Evolutionary conservation across 805 yeast species (phyloP).

Genomic region (Saturnispora besseyi): DNA sequence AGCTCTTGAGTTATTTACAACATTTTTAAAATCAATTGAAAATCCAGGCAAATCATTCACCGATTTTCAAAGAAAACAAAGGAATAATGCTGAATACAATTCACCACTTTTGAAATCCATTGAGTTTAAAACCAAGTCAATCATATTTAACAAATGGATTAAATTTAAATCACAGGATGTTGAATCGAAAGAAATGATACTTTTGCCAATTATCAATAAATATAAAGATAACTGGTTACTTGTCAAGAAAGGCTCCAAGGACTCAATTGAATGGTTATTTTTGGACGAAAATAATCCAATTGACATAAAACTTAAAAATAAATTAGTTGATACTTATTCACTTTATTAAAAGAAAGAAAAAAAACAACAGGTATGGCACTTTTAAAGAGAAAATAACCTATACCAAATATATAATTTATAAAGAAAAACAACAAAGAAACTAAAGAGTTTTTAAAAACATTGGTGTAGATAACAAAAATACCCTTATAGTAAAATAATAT

Average conservation of each 20-base stretch:
- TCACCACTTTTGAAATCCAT: not conserved
- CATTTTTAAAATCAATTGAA: not conserved
- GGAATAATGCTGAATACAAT: not conserved
- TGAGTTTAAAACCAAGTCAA: not conserved
- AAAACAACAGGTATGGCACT: not conserved
- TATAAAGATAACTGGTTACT: not conserved
- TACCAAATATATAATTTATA: not conserved
- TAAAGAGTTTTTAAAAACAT: no score
- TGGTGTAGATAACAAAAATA: no score
- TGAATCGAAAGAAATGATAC: not conserved
- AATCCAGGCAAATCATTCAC: slow-evolving; percentile 2
- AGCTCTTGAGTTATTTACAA: not conserved
- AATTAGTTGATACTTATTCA: not conserved
- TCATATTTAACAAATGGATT: slow-evolving; percentile 1
- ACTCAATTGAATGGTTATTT: not conserved
- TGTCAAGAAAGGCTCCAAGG: not conserved
- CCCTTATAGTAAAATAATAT: no score
- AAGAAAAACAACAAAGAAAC: no score
- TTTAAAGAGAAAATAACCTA: not conserved
- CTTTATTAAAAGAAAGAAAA: slow-evolving; percentile 14
- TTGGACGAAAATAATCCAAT: not conserved
- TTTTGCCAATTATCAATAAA: not conserved
- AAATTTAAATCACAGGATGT: not conserved
- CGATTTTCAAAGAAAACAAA: slow-evolving; percentile 3
- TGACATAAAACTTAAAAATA: not conserved